phyloP scores from a whole-genome alignment of 306 rosid genomes.

The Lablab purpureus region DNA sequence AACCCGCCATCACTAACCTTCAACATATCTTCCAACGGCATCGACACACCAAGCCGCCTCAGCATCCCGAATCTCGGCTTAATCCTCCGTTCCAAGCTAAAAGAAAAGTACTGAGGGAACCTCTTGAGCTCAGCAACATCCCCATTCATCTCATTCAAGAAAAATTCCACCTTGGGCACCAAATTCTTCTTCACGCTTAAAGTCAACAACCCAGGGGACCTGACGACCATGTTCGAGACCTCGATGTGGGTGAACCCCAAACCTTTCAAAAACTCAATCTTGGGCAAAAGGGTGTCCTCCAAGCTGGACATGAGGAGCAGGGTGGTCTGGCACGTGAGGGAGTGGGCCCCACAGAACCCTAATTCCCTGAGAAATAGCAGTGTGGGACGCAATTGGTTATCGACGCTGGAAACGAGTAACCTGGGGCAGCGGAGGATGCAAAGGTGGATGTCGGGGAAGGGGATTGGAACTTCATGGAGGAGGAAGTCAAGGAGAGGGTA shows the following conservation, averaged over 20 bases:
- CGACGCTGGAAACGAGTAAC: slow-evolving; percentile 63
- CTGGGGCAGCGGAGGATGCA: slow-evolving; percentile 77
- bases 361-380: slow-evolving; percentile 41
- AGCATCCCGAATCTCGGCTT: slow-evolving; percentile 64
- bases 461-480: slow-evolving; percentile 67
- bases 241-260: slow-evolving; percentile 57
- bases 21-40: slow-evolving; percentile 70
- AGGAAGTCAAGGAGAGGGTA: slow-evolving; percentile 89
- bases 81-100: slow-evolving; percentile 82
- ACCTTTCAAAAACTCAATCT: slow-evolving; percentile 50
- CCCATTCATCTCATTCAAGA: slow-evolving; percentile 72
- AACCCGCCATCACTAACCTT: slow-evolving; percentile 75
- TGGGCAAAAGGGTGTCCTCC: slow-evolving; percentile 48
- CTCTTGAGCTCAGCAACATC: slow-evolving; percentile 62
- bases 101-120: slow-evolving; percentile 84
- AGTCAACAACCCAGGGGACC: slow-evolving; percentile 84
- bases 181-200: slow-evolving; percentile 60
- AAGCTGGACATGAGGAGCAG: slow-evolving; percentile 54
- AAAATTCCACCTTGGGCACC: slow-evolving; percentile 65
- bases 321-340: slow-evolving; percentile 50
- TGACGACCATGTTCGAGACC: slow-evolving; percentile 65
- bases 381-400: slow-evolving; percentile 54
- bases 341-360: slow-evolving; percentile 48
- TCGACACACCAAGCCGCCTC: slow-evolving; percentile 53
- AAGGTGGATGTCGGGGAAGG: slow-evolving; percentile 61